phyloP scores from a whole-genome alignment of 2,329 filamentous ascomycete genomes.

The Leptographium flavum region DNA sequence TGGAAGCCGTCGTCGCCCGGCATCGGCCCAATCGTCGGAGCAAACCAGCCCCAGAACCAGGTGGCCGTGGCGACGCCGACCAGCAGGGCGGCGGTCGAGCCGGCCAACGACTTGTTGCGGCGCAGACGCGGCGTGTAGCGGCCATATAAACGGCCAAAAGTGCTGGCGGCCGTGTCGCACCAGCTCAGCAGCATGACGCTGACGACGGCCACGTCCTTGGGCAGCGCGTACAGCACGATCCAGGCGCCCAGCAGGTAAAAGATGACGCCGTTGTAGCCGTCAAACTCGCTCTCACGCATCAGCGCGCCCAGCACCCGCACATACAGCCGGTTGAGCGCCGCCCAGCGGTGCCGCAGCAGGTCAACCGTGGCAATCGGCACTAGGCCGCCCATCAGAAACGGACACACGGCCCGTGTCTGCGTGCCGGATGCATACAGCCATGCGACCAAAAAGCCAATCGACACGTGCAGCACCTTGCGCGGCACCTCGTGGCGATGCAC shows the following conservation, averaged over 20 bases:
- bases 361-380: constrained; percentile 76
- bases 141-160: constrained; percentile 81
- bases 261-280: constrained; percentile 91
- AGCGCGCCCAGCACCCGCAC: constrained; percentile 73
- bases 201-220: constrained; percentile 87
- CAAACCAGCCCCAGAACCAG: constrained; percentile 80
- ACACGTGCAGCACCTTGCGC: constrained; percentile 83
- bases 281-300: constrained; percentile 93
- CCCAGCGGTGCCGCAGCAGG: constrained; percentile 67
- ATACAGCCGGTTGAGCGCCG: constrained; percentile 74
- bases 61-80: constrained; percentile 72
- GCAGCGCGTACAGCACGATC: constrained; percentile 71
- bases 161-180: constrained; percentile 96
- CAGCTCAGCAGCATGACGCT: constrained; percentile 83
- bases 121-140: constrained; percentile 77
- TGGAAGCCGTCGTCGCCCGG: constrained; percentile 63
- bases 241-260: constrained; percentile 90
- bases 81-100: constrained; percentile 68
- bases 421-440: constrained; percentile 71
- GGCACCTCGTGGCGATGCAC: constrained; percentile 96
- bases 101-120: constrained; percentile 80
- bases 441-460: constrained; percentile 87
- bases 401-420: constrained; percentile 65
- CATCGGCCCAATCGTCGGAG: constrained; percentile 51
- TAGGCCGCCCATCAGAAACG: constrained; percentile 66